Evolutionary conservation across 192 early-diverging fungal species (phyloP).

Genomic region (Neocallimastix lanati): DNA sequence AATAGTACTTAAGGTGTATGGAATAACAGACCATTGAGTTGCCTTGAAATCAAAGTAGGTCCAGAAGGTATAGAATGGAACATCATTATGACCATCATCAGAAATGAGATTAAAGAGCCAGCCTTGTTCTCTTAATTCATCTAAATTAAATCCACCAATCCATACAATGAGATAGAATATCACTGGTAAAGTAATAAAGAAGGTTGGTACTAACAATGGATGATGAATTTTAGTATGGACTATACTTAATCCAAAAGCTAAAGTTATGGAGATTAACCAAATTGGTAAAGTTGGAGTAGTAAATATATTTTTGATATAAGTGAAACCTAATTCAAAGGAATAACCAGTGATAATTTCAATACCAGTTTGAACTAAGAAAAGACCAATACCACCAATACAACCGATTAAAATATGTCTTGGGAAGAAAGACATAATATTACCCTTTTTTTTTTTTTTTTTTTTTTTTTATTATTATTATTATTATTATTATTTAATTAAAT

Average conservation of each 20-base stretch:
- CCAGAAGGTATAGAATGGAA: slow-evolving; percentile 80
- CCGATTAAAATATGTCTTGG: slow-evolving; percentile 86
- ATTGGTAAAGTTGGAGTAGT: slow-evolving; percentile 43
- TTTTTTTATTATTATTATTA: no score
- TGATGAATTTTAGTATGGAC: slow-evolving; percentile 42
- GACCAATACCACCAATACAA: slow-evolving; percentile 88
- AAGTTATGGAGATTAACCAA: slow-evolving; percentile 48
- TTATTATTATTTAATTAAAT: no score
- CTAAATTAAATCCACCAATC: slow-evolving; percentile 35
- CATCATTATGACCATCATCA: slow-evolving; percentile 27
- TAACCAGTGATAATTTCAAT: slow-evolving; percentile 68
- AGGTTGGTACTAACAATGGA: slow-evolving; percentile 73
- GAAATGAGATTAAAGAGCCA: neutral
- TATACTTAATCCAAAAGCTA: slow-evolving; percentile 25
- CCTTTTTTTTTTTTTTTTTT: slow-evolving; percentile 12
- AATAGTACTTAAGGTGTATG: slow-evolving; percentile 5
- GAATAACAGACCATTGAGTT: slow-evolving; percentile 18
- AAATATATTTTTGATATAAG: slow-evolving; percentile 47
- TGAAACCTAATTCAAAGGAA: slow-evolving; percentile 33
- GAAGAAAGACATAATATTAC: slow-evolving; percentile 62
- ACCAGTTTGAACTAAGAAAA: slow-evolving; percentile 81
- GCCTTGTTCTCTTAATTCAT: slow-evolving; percentile 26
- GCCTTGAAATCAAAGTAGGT: slow-evolving; percentile 40
- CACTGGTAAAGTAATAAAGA: slow-evolving; percentile 65
- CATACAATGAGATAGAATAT: slow-evolving; percentile 54